Conservation (phyloP, 352 stramenopile species). For the Phytopythium kandeliae region DNA sequence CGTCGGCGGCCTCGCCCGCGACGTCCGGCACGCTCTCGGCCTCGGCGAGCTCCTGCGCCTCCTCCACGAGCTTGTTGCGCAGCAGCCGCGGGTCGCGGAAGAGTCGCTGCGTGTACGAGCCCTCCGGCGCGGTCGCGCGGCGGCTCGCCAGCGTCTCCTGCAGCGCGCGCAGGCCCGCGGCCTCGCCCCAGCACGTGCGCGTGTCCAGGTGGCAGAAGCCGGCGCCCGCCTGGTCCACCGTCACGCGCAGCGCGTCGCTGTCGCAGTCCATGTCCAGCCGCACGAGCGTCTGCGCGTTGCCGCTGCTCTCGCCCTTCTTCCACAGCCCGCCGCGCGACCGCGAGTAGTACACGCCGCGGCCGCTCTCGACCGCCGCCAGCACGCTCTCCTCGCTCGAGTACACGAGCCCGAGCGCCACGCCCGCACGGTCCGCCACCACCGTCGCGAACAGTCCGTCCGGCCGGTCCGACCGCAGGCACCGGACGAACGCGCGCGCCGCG, state of each 20-base stretch:
- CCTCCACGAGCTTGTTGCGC: conserved; percentile 95
- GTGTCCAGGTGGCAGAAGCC: conserved; percentile 89
- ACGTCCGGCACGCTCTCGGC: conserved; percentile 84
- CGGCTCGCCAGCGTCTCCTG: conserved; percentile 86
- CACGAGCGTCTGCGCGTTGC: conserved; percentile 91
- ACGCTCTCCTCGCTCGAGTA: conserved; percentile 94
- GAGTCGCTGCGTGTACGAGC: conserved; percentile 95
- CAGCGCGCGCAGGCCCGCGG: conserved; percentile 84
- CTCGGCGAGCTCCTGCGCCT: conserved; percentile 93
- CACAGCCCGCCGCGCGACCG: conserved; percentile 88
- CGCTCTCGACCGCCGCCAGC: conserved; percentile 78
- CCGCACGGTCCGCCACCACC: conserved; percentile 89
- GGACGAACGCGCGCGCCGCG: conserved; percentile 50
- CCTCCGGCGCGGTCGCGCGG: conserved; percentile 82
- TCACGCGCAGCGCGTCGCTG: conserved; percentile 94
- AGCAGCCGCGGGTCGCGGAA: conserved; percentile 92
- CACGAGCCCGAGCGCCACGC: conserved; percentile 89
- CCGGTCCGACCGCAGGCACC: conserved; percentile 86
- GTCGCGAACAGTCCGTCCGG: conserved; percentile 91
- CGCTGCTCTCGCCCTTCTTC: conserved; percentile 96
- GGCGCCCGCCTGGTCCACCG: conserved; percentile 80
- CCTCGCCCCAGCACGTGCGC: conserved; percentile 91
- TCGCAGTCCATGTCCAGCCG: conserved; percentile 94
- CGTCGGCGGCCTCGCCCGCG: conserved; percentile 92
- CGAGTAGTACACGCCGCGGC: conserved; percentile 94